A percentile compares a stretch with the other conserved stretches of the same genome.
Conservation (phyloP, 768 basidiomycete species). For the Hirschioporus abietinus region DNA sequence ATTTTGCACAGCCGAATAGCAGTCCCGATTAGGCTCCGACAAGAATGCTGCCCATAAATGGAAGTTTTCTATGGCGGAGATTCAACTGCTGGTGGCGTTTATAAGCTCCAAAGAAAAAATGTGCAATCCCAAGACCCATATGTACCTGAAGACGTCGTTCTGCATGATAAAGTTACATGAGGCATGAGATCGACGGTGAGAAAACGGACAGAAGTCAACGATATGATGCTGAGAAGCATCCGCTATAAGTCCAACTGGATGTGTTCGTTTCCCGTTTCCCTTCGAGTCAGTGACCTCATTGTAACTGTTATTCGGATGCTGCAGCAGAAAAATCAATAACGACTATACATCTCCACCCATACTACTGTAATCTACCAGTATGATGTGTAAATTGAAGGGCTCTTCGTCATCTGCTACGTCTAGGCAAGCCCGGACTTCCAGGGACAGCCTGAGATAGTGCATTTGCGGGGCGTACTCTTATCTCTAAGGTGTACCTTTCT, state of each 20-base stretch:
- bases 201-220: neutral
- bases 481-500: neutral
- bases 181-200: neutral
- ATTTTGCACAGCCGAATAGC: neutral
- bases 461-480: neutral
- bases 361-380: no score
- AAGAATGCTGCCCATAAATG: neutral
- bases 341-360: no score
- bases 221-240: neutral
- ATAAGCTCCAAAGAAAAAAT: neutral
- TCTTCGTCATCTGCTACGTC: neutral
- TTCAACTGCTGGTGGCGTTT: neutral
- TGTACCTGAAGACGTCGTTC: neutral
- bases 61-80: neutral
- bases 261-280: neutral
- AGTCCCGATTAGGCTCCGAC: neutral
- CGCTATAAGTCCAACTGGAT: neutral
- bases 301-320: neutral
- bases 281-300: neutral
- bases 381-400: neutral
- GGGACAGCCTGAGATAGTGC: neutral
- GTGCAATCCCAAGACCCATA: neutral
- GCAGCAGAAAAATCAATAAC: no score
- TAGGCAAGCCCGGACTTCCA: neutral
- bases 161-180: neutral